These are phyloP conservation scores for Lasiodiplodia gonubiensis DNA, from an alignment of 2,329 filamentous ascomycete species.

Conservation along the genomic window DNA sequence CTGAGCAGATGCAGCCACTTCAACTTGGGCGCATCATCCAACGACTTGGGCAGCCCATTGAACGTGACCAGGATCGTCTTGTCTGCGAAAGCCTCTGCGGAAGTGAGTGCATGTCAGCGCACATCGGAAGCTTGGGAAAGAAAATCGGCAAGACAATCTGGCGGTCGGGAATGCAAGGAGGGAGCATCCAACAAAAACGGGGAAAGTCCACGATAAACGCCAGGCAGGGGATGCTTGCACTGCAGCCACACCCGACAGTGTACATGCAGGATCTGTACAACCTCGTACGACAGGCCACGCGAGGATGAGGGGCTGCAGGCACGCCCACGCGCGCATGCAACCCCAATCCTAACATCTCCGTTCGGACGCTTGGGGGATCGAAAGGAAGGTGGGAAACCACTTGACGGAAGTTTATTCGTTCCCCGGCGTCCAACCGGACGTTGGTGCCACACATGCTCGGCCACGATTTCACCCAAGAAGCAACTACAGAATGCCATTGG, in stretches of 20 bases:
- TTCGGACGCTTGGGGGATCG: no score
- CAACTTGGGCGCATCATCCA: slow-evolving; percentile 46
- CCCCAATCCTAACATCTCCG: not conserved
- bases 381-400: no score
- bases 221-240: not conserved
- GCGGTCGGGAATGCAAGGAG: not conserved
- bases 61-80: slow-evolving; percentile 57
- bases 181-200: not conserved
- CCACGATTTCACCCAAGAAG: not conserved
- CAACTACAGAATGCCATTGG: not conserved
- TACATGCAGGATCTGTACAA: slow-evolving; percentile 13
- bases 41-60: slow-evolving; percentile 49
- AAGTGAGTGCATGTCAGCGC: not conserved
- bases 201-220: not conserved
- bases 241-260: slow-evolving; percentile 15
- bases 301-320: not conserved
- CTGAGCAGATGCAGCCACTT: slow-evolving; percentile 63
- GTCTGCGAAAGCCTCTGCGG: slow-evolving; percentile 47
- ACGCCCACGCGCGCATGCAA: not conserved
- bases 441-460: not conserved
- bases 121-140: no score
- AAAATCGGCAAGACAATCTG: not conserved
- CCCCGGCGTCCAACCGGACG: no score
- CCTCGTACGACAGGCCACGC: slow-evolving; percentile 4
- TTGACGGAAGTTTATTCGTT: no score